These are phyloP conservation scores for Asterophora lycoperdoides DNA, from an alignment of 768 basidiomycete genomes.

Conservation along the genomic window DNA sequence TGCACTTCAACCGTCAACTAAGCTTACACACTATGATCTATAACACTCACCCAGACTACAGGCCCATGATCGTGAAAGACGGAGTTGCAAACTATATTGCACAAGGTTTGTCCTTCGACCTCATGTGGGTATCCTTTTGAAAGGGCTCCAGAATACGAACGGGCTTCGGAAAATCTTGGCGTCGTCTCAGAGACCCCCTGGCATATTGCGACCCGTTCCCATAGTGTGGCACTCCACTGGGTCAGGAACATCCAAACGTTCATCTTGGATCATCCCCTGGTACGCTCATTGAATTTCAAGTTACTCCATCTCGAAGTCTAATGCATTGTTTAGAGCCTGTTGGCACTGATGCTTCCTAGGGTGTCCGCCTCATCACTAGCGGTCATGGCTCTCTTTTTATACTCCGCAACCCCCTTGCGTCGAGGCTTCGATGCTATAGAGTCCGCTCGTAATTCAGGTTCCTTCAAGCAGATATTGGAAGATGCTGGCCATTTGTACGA, in stretches of 20 bases:
- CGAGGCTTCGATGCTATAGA: constrained; percentile 8
- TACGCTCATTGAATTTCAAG: constrained; percentile 14
- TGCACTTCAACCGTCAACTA: constrained; percentile 33
- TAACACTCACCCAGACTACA: constrained; percentile 22
- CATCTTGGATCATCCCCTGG: constrained; percentile 31
- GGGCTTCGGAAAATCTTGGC: background rate
- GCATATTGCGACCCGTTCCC: background rate
- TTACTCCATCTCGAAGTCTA: background rate
- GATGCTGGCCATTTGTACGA: constrained; percentile 20
- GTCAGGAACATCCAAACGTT: background rate
- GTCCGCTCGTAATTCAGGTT: background rate
- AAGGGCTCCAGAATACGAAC: background rate
- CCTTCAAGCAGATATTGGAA: constrained; percentile 12
- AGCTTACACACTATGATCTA: constrained; percentile 38
- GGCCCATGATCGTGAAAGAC: constrained; percentile 34
- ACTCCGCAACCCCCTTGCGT: constrained; percentile 16
- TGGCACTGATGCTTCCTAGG: constrained; percentile 17
- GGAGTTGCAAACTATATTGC: constrained; percentile 27
- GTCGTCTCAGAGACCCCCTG: constrained; percentile 1
- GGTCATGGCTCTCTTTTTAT: constrained; percentile 32
- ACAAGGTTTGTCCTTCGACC: constrained; percentile 21
- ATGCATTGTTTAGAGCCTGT: constrained; percentile 17
- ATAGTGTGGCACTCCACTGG: background rate
- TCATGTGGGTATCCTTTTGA: background rate
- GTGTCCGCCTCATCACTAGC: constrained; percentile 26